These are phyloP conservation scores for Clonostachys rosea DNA, from an alignment of 2,329 filamentous ascomycete species.

Conservation along the genomic window DNA sequence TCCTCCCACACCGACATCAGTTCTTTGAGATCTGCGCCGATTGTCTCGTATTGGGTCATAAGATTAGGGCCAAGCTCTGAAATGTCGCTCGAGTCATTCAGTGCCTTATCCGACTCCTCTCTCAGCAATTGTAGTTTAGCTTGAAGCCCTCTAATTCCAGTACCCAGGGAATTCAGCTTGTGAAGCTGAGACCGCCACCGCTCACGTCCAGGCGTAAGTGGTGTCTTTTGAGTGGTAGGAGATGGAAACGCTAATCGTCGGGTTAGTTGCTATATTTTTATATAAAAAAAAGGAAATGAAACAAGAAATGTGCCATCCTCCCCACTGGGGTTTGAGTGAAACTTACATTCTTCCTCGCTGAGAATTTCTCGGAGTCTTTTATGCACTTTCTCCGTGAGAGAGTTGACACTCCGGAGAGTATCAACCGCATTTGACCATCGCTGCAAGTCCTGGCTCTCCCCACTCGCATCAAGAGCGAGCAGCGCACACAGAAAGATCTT, in stretches of 20 bases:
- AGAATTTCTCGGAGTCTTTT: constrained; percentile 65
- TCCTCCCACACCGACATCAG: constrained; percentile 83
- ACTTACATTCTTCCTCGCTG: constrained; percentile 74
- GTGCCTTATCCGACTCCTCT: constrained; percentile 77
- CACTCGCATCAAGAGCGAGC: constrained; percentile 78
- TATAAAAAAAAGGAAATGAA: background rate
- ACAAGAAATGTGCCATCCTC: background rate
- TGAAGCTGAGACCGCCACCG: constrained; percentile 82
- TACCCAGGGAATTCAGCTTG: constrained; percentile 82
- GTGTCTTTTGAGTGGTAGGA: constrained; percentile 49
- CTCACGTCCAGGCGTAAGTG: constrained; percentile 70
- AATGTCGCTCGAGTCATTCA: constrained; percentile 70
- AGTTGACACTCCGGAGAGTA: constrained; percentile 63
- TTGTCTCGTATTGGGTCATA: constrained; percentile 89
- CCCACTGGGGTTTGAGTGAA: background rate
- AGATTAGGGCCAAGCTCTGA: constrained; percentile 74
- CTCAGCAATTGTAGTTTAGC: constrained; percentile 90
- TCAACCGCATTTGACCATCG: constrained; percentile 78
- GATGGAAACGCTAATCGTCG: constrained; percentile 39
- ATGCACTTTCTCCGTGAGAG: constrained; percentile 56
- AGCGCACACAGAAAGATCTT: constrained; percentile 88
- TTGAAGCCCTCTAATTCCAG: constrained; percentile 85
- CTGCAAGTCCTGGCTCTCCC: constrained; percentile 69
- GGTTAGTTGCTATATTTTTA: constrained; percentile 4
- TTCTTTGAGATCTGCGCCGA: constrained; percentile 79